Evolutionary conservation across 2,329 filamentous ascomycete species (phyloP), one percentile per base, ranked within the genome.

Genomic region (Pestalotiopsis sp.): DNA sequence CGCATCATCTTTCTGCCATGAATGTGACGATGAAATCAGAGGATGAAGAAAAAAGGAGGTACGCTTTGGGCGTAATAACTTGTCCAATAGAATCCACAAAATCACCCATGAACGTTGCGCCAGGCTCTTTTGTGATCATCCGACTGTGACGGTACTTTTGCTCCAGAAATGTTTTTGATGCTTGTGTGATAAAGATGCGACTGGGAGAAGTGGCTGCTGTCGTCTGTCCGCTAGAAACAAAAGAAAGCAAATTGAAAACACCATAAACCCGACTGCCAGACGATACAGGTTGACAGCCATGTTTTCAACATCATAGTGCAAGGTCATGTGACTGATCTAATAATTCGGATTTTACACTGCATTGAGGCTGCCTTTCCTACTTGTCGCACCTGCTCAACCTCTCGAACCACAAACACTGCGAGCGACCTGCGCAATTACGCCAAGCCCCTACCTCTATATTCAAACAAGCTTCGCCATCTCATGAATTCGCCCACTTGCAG

Each of bases 71-170:
- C 72, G 74, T 72, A 70, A 73, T 69, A 52, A 78, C 73, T 69
- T 78, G 77, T 79, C 78, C 73, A 74, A 75, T 78, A 78, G 75
- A 80, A 77, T 76, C 68, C 69, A 74, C 66, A 68, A 71, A 66
- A 65, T 58, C 65, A 65, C 65, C 63, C 61, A 66, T 26, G 26
- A 58, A 26, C 6, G 6, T 35, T 58, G 5, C 30, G 22, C 20
- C 24, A 26, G 6, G 10, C n/a, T 17, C 38, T 22, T 22, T n/a
- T 62, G n/a, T 35, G 24, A 62, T 9, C 20, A 52, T n/a, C 4
- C n/a, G 10, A 22, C 3, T n/a, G 20, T 52, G 44, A 52, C 6
- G 20, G 5, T 52, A n/a, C 44, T n/a, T 3, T 3, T 52, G 44
- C 9, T 9, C 7, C 20, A 9, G 10, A n/a, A 52, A 52, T n/a